Conservation (phyloP, 768 basidiomycete species). For the Hygrocybe punicea region DNA sequence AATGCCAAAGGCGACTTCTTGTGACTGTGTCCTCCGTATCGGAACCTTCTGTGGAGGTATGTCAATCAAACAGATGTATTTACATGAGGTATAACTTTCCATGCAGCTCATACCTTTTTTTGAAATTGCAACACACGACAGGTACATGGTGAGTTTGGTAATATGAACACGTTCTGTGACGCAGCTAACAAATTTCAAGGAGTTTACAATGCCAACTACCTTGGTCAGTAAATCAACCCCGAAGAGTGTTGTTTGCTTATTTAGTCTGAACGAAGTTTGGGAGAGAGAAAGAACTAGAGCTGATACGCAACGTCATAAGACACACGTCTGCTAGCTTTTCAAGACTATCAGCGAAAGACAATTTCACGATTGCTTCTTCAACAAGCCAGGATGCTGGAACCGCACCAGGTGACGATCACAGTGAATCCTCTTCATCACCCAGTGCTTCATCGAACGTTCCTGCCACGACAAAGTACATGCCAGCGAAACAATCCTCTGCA, state of each 20-base stretch:
- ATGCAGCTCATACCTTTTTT: slow-evolving; percentile 63
- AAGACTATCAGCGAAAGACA: slow-evolving; percentile 45
- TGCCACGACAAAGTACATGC: slow-evolving; percentile 20
- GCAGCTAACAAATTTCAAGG: slow-evolving; percentile 34
- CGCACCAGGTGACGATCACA: slow-evolving; percentile 37
- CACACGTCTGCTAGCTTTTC: slow-evolving; percentile 60
- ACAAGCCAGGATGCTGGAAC: slow-evolving; percentile 31
- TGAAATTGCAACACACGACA: slow-evolving; percentile 61
- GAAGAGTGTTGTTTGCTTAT: neutral
- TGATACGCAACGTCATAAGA: slow-evolving; percentile 60
- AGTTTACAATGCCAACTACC: slow-evolving; percentile 66
- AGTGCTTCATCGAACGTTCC: slow-evolving; percentile 37
- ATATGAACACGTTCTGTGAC: neutral
- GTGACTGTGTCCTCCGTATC: slow-evolving; percentile 55
- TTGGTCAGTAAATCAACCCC: slow-evolving; percentile 41
- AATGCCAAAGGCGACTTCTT: slow-evolving; percentile 64
- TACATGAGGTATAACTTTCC: slow-evolving; percentile 8
- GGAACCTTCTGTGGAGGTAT: slow-evolving; percentile 56
- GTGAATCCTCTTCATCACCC: slow-evolving; percentile 43
- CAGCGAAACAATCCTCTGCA: neutral
- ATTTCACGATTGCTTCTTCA: slow-evolving; percentile 27
- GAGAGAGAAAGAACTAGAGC: slow-evolving; percentile 66
- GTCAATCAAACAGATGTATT: slow-evolving; percentile 6
- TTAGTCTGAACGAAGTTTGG: slow-evolving; percentile 48
- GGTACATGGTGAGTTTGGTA: slow-evolving; percentile 51